Evolutionary conservation across 192 early-diverging fungal species (phyloP), one percentile per base, ranked within the genome.

Genomic region (Kappamyces sp.): DNA sequence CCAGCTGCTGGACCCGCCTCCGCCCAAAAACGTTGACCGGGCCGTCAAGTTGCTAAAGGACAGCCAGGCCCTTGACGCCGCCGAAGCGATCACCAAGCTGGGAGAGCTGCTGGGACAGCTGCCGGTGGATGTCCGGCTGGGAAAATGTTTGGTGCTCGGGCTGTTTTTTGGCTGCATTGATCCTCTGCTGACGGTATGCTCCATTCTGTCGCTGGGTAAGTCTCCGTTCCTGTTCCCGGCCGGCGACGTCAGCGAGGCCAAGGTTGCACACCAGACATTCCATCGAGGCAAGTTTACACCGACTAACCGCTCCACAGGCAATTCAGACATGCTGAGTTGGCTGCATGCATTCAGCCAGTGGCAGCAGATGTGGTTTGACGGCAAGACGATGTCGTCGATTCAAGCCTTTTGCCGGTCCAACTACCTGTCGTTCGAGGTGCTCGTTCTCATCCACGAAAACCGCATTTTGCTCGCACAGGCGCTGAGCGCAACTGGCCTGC

Each of bases 111-210:
- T 93, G 69, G 70, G 81, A 8, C 70, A 72, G 40, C 59, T 94
- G 45, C 91, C 91, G 3, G 77, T 80, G 9, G 90, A 94, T 65
- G 54, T 89, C 37, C 71, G 86, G 11, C 66, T 94, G 29, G 87
- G 87, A 9, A 22, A 4, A 22, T 22, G 22, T 0, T 22, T 22
- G 22, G 22, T 22, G 22, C 22, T 22, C 9, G 43, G 9, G 43
- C 43, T 45, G 9, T 14, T 45, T 11, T 45, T 12, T 14, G 43
- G 43, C 9, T 45, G 43, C 14, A 11, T 45, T 14, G 43, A 45
- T 45, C 45, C 5, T 45, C 6, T 29, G 33, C 12, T 52, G 39
- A 55, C 54, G 6, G n/a, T 55, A 22, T 22, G 8, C 9, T 4
- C 54, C 5, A 42, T 45, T 42, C 43, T 55, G 22, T 43, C 12